Conservation (phyloP, 176 grass and related monocot species). For the Eragrostis nindensis region DNA sequence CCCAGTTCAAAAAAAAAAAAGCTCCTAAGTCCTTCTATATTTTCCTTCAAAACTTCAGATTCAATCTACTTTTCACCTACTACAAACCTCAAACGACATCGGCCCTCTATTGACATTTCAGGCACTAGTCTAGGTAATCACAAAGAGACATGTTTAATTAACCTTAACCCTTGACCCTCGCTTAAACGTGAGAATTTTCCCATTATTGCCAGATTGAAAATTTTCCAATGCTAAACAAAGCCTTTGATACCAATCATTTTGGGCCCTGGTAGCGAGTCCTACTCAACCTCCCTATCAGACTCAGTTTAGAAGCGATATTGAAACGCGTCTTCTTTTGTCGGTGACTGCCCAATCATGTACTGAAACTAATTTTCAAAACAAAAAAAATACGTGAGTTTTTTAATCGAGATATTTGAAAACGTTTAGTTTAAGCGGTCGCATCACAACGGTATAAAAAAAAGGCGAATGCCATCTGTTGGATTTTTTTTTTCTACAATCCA, state of each 20-base stretch:
- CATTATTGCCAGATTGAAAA: neutral
- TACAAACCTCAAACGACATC: neutral
- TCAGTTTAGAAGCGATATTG: neutral
- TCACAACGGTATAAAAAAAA: no score
- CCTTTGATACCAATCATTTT: neutral
- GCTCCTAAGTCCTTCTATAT: no score
- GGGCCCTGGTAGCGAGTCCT: neutral
- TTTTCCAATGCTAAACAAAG: neutral
- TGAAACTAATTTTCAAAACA: neutral
- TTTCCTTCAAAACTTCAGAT: slow-evolving; percentile 4
- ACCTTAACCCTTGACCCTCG: no score
- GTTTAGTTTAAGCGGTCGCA: no score
- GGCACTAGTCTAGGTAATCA: neutral
- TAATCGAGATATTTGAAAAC: no score
- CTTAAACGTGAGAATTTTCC: neutral
- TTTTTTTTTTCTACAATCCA: no score
- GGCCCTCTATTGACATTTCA: neutral
- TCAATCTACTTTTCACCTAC: slow-evolving; percentile 26
- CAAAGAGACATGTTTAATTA: neutral
- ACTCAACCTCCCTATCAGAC: neutral
- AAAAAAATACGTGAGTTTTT: no score
- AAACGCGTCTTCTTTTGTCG: neutral
- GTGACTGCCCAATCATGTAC: neutral
- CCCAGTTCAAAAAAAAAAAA: no score
- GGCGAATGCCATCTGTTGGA: no score